A percentile compares a stretch with the other conserved stretches of the same genome.
phyloP scores from a whole-genome alignment of 805 yeast species.

The Teunomyces kruisii region DNA sequence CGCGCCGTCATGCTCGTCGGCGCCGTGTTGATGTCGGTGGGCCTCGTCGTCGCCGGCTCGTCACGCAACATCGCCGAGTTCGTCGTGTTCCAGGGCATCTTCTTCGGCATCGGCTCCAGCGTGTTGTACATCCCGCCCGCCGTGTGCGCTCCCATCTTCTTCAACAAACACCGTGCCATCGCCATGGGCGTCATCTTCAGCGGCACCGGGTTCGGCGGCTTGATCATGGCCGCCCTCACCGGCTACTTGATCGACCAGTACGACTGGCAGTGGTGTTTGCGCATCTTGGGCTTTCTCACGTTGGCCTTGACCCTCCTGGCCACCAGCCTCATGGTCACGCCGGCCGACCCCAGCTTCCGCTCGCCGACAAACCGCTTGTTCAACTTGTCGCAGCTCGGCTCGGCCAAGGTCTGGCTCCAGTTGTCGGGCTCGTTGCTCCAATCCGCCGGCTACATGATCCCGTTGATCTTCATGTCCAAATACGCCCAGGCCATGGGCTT shows the following conservation, averaged over 20 bases:
- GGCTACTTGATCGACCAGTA: slow-evolving; percentile 21
- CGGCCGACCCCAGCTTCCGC: slow-evolving; percentile 8
- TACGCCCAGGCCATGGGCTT: slow-evolving; percentile 31
- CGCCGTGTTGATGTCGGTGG: slow-evolving; percentile 22
- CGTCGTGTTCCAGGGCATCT: slow-evolving; percentile 30
- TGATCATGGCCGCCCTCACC: slow-evolving; percentile 28
- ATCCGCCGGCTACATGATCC: slow-evolving; percentile 35
- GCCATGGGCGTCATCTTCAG: slow-evolving; percentile 36
- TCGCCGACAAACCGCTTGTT: slow-evolving; percentile 8
- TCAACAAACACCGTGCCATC: slow-evolving; percentile 27
- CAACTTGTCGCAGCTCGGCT: slow-evolving; percentile 15
- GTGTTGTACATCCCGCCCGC: slow-evolving; percentile 33
- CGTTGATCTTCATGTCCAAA: slow-evolving; percentile 33
- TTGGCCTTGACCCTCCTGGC: slow-evolving; percentile 13
- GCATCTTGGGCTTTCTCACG: slow-evolving; percentile 28
- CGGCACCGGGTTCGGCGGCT: slow-evolving; percentile 38
- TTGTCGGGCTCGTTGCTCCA: slow-evolving; percentile 25
- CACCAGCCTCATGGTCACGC: slow-evolving; percentile 15
- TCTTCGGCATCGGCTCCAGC: slow-evolving; percentile 34
- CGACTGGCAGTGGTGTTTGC: slow-evolving; percentile 36
- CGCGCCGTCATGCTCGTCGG: slow-evolving; percentile 28
- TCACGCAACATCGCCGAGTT: slow-evolving; percentile 23
- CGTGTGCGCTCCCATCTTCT: slow-evolving; percentile 32
- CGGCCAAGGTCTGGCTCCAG: slow-evolving; percentile 17
- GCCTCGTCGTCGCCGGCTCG: slow-evolving; percentile 27